Evolutionary conservation across 495 filamentous ascomycete species (phyloP).

Genomic region (Bacidia gigantensis): DNA sequence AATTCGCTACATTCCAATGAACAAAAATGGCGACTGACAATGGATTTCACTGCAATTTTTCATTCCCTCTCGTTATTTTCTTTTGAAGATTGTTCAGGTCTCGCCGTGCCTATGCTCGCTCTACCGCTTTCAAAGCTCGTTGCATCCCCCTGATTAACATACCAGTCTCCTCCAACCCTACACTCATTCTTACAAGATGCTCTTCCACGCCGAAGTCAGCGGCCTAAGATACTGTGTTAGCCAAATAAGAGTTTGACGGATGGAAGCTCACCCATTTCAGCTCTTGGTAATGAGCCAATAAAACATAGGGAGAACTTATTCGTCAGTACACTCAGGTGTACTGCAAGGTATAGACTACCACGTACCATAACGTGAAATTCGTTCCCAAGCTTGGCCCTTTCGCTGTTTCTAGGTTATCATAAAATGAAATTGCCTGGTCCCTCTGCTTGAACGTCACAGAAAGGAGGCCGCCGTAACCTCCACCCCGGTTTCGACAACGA

Average conservation of each 20-base stretch:
- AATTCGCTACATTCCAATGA: too few species aligned
- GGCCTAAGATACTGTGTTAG: conserved; percentile 34
- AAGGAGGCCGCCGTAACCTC: conserved; percentile 84
- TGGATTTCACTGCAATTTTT: too few species aligned
- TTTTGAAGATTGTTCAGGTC: too few species aligned
- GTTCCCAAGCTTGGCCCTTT: conserved; percentile 95
- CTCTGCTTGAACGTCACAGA: conserved; percentile 62
- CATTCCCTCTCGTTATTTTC: too few species aligned
- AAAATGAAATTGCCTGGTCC: conserved; percentile 66
- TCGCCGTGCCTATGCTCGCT: conserved; percentile 3
- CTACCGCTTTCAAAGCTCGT: conserved; percentile 34
- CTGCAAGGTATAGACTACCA: neutral
- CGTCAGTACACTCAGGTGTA: neutral
- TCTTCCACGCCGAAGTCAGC: conserved; percentile 62
- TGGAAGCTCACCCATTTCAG: conserved; percentile 65
- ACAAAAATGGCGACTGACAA: too few species aligned
- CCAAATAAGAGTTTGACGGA: too few species aligned
- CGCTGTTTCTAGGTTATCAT: conserved; percentile 69
- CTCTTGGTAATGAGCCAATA: conserved; percentile 86
- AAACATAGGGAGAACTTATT: conserved; percentile 65
- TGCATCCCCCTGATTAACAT: conserved; percentile 40
- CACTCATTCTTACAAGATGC: conserved; percentile 71
- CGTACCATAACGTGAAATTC: conserved; percentile 76
- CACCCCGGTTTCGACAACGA: conserved; percentile 52
- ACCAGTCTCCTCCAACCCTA: conserved; percentile 70